Evolutionary conservation across 2,329 filamentous ascomycete species (phyloP).

Genomic region (Apiospora koreana): DNA sequence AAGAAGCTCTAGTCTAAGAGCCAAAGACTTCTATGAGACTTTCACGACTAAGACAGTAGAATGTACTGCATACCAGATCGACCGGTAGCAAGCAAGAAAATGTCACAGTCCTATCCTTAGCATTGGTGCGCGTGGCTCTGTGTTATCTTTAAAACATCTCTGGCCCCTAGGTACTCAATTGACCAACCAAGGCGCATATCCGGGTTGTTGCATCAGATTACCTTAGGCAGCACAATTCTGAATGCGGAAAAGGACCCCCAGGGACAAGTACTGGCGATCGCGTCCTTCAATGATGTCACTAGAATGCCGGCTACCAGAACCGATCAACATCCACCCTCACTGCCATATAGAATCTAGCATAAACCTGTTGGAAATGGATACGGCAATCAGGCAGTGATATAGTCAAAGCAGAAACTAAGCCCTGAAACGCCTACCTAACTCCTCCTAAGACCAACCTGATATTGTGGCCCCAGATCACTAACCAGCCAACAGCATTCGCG

Average conservation of each 20-base stretch:
- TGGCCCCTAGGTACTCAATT: neutral
- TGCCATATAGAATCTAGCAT: too few species aligned
- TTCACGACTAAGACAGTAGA: neutral
- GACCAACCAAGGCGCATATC: neutral
- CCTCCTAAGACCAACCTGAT: neutral
- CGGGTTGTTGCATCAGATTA: neutral
- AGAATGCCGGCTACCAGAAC: neutral
- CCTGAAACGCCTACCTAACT: neutral
- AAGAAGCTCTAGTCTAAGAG: neutral
- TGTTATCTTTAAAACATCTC: neutral
- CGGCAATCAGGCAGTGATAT: neutral
- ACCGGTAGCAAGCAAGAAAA: neutral
- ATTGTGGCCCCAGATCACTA: neutral
- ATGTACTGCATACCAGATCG: neutral
- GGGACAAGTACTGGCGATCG: neutral
- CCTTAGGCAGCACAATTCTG: constrained; percentile 4
- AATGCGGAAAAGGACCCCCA: neutral
- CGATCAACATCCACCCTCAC: neutral
- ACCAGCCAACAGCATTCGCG: neutral
- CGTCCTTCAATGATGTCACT: neutral
- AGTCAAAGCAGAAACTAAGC: neutral
- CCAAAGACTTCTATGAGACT: neutral
- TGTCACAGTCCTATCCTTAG: neutral
- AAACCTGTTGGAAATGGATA: too few species aligned
- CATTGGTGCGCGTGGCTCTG: neutral